A percentile compares a stretch with the other conserved stretches of the same genome.
phyloP scores from a whole-genome alignment of 2,329 filamentous ascomycete genomes.

The Fusarium sp. region DNA sequence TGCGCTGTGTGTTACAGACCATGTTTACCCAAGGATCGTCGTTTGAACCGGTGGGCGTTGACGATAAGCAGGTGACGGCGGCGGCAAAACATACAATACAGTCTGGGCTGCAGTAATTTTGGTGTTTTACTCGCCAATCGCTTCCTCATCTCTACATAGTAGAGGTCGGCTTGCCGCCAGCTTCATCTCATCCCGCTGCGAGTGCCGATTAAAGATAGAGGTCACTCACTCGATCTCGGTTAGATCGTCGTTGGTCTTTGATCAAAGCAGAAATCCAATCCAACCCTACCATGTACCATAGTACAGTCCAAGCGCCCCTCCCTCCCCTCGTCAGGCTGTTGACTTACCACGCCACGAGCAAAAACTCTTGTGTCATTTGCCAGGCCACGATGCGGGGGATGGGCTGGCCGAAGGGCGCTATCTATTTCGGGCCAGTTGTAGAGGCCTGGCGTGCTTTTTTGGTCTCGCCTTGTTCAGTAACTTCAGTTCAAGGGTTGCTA shows the following conservation, averaged over 20 bases:
- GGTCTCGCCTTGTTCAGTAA: slow-evolving; percentile 10
- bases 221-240: slow-evolving; percentile 37
- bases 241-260: slow-evolving; percentile 36
- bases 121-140: slow-evolving; percentile 13
- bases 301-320: slow-evolving; percentile 29
- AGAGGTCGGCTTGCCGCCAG: slow-evolving; percentile 28
- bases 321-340: slow-evolving; percentile 19
- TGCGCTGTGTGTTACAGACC: slow-evolving; percentile 13
- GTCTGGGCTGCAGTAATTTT: background rate
- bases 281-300: too few species aligned
- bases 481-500: slow-evolving; percentile 18
- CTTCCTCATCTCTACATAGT: slow-evolving; percentile 23
- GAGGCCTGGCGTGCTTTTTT: slow-evolving; percentile 16
- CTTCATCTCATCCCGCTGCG: slow-evolving; percentile 21
- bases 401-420: slow-evolving; percentile 31
- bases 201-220: slow-evolving; percentile 6
- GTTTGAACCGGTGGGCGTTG: slow-evolving; percentile 10
- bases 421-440: slow-evolving; percentile 40
- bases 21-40: slow-evolving; percentile 19
- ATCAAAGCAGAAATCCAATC: slow-evolving; percentile 31
- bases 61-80: slow-evolving; percentile 33
- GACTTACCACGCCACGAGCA: slow-evolving; percentile 29
- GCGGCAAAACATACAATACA: slow-evolving; percentile 33
- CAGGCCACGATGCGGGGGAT: slow-evolving; percentile 38
- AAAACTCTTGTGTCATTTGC: slow-evolving; percentile 38